Conservation (phyloP, 805 yeast species). For the Priceomyces fermenticarens region DNA sequence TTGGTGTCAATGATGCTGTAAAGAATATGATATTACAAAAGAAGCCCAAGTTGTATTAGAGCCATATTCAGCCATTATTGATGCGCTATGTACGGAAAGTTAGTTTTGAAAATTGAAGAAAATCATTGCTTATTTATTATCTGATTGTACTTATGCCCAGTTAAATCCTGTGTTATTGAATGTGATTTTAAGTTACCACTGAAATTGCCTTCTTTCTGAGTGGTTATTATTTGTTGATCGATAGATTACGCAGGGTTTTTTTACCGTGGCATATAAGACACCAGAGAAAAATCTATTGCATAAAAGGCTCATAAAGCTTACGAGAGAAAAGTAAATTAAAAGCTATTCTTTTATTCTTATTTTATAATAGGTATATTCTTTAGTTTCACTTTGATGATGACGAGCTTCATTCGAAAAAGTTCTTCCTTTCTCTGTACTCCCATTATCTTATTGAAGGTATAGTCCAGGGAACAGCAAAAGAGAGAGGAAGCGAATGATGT, state of each 20-base stretch:
- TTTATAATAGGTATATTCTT: slow-evolving; percentile 39
- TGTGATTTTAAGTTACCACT: slow-evolving; percentile 49
- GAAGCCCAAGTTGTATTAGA: slow-evolving; percentile 32
- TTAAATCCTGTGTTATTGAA: slow-evolving; percentile 49
- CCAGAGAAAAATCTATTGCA: slow-evolving; percentile 40
- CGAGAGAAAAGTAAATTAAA: slow-evolving; percentile 39
- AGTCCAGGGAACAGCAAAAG: slow-evolving; percentile 18
- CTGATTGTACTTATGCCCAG: slow-evolving; percentile 53
- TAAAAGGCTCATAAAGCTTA: slow-evolving; percentile 41
- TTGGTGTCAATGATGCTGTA: too few relatives aligned
- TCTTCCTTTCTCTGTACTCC: slow-evolving; percentile 28
- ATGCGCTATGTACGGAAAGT: slow-evolving; percentile 41
- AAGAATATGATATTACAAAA: slow-evolving; percentile 36
- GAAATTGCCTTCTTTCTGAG: slow-evolving; percentile 44
- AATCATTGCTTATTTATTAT: slow-evolving; percentile 45
- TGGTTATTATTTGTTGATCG: slow-evolving; percentile 49
- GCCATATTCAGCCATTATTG: slow-evolving; percentile 23
- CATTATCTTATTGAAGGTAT: slow-evolving; percentile 34
- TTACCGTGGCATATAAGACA: slow-evolving; percentile 42
- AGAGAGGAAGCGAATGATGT: slow-evolving; percentile 16
- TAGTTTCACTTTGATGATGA: slow-evolving; percentile 38
- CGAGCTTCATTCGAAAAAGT: slow-evolving; percentile 20
- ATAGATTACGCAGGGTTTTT: slow-evolving; percentile 46
- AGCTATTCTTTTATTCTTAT: slow-evolving; percentile 42
- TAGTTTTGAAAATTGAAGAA: slow-evolving; percentile 47